These are phyloP conservation scores for Boletus vermiculosoides DNA, from an alignment of 768 basidiomycete species.

Conservation along the genomic window DNA sequence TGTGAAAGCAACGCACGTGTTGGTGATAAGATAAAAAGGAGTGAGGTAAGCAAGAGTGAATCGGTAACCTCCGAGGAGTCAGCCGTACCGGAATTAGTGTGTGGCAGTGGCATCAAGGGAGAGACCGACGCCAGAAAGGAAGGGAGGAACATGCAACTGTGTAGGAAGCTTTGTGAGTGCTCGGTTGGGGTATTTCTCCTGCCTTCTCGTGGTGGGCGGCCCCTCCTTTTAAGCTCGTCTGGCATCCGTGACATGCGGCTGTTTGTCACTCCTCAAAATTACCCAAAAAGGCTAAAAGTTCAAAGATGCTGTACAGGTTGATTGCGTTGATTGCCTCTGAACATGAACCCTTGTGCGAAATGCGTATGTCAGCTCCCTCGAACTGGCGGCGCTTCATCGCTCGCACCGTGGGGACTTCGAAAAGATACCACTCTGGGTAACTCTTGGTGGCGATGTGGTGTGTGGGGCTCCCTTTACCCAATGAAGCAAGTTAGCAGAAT, in stretches of 20 bases:
- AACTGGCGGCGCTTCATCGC: constrained; percentile 4
- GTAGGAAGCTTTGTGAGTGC: not conserved
- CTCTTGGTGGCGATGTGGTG: constrained; percentile 20
- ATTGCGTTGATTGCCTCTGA: constrained; percentile 26
- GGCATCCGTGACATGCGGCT: constrained; percentile 16
- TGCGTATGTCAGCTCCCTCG: constrained; percentile 29
- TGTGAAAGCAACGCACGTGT: not conserved
- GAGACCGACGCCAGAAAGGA: not conserved
- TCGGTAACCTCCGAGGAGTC: constrained; percentile 18
- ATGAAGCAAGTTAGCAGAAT: constrained; percentile 22
- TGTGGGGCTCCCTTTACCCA: constrained; percentile 8
- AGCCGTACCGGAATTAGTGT: constrained; percentile 1
- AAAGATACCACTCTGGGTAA: constrained; percentile 27
- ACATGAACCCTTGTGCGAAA: constrained; percentile 29
- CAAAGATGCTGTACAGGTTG: constrained; percentile 19
- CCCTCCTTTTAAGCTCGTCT: constrained; percentile 28
- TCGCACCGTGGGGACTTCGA: not conserved
- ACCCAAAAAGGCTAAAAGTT: constrained; percentile 25
- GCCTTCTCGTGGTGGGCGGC: constrained; percentile 12
- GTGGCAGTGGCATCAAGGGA: not conserved
- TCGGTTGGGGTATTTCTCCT: constrained; percentile 9
- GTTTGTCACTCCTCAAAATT: constrained; percentile 22
- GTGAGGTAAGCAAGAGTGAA: constrained; percentile 14
- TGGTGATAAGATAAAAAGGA: constrained; percentile 26
- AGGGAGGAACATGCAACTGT: constrained; percentile 3